A percentile compares a stretch with the other conserved stretches of the same genome.
Conservation (phyloP, 1,139 yeast genomes). For the Meyerozyma smithsonii region DNA sequence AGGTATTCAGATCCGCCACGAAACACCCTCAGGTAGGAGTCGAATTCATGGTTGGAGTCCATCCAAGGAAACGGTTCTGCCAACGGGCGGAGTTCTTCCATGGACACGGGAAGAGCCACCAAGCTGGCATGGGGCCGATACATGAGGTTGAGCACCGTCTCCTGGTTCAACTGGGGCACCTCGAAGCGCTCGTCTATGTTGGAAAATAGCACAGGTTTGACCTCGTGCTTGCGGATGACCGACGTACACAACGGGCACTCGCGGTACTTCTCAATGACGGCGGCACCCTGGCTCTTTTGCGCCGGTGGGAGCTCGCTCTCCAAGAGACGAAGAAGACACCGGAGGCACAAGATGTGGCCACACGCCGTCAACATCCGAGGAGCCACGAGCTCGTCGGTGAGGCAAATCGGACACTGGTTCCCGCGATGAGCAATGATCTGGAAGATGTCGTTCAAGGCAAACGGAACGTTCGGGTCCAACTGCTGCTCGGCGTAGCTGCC, state of each 20-base stretch:
- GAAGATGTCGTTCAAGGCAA: conserved; percentile 57
- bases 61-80: conserved; percentile 31
- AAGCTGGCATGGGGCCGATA: conserved; percentile 48
- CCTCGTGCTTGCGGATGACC: conserved; percentile 51
- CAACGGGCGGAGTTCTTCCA: conserved; percentile 5
- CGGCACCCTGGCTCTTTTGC: conserved; percentile 32
- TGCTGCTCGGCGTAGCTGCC: conserved; percentile 53
- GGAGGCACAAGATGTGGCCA: conserved; percentile 86
- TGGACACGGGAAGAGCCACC: conserved; percentile 2
- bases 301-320: conserved; percentile 49
- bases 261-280: conserved; percentile 48
- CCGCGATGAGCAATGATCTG: conserved; percentile 73
- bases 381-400: conserved; percentile 78
- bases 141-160: conserved; percentile 66
- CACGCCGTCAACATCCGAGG: conserved; percentile 89
- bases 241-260: conserved; percentile 88
- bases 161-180: conserved; percentile 57
- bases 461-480: conserved; percentile 70
- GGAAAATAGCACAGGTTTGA: conserved; percentile 66
- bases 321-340: conserved; percentile 71
- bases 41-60: conserved; percentile 20
- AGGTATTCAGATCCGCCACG: conserved; percentile 57
- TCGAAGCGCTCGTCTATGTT: conserved; percentile 53
- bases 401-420: conserved; percentile 86
- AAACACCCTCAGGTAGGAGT: conserved; percentile 50